Percentiles rank a stretch among this genome's conserved stretches.
phyloP scores from a whole-genome alignment of 208 protist species.

The Acanthamoeba lenticulata region DNA sequence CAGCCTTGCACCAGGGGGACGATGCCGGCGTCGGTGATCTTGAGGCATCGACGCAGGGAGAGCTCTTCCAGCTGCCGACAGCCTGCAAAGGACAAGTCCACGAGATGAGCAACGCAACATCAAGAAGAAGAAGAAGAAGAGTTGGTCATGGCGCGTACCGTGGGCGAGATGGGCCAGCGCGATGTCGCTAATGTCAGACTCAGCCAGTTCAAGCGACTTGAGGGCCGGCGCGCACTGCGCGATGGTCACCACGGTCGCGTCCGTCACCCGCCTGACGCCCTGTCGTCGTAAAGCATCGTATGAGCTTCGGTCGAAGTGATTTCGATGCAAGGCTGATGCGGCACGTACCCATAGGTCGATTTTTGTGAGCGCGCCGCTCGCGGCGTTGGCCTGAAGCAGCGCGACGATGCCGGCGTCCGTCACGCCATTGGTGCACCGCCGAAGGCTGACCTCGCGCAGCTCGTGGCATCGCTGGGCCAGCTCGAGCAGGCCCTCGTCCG shows the following conservation, averaged over 20 bases:
- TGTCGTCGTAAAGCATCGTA: background rate
- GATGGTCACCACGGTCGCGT: background rate
- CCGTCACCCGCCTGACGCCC: background rate
- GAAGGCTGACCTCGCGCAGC: constrained; percentile 18
- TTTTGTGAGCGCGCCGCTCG: background rate
- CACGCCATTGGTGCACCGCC: constrained; percentile 1
- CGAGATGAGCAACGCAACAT: too few species aligned
- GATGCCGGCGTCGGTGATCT: constrained; percentile 16
- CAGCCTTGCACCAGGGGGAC: background rate
- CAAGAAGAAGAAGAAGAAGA: too few species aligned
- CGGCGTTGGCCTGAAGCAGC: background rate
- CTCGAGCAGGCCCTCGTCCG: background rate
- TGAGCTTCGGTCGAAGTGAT: background rate
- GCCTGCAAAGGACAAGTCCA: background rate
- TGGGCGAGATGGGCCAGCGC: background rate
- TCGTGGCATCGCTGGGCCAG: constrained; percentile 19
- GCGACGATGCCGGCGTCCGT: constrained; percentile 23
- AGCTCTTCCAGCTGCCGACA: constrained; percentile 8
- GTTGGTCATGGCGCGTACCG: background rate
- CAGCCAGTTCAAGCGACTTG: constrained; percentile 16
- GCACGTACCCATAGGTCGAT: constrained; percentile 35
- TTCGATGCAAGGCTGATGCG: background rate
- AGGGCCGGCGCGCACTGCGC: background rate
- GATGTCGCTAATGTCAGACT: constrained; percentile 4
- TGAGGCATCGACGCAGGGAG: background rate